Evolutionary conservation across 2,329 filamentous ascomycete genomes (phyloP).

Genomic region (Colletotrichum camelliae): DNA sequence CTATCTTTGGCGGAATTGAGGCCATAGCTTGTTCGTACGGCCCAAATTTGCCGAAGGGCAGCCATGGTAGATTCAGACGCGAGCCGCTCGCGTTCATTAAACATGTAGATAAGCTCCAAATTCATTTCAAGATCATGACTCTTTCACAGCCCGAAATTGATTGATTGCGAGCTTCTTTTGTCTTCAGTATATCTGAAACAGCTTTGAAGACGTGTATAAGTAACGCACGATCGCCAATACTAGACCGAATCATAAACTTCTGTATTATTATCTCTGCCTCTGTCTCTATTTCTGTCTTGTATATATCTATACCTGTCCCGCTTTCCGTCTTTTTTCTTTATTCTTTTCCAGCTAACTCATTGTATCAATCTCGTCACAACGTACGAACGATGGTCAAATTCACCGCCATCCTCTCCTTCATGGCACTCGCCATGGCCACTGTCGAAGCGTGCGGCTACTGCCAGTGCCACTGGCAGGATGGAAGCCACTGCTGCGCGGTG

Average conservation of each 20-base stretch:
- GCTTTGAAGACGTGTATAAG: background rate
- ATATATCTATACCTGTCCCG: no score
- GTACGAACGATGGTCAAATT: background rate
- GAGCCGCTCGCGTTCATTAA: background rate
- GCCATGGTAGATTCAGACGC: background rate
- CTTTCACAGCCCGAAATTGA: background rate
- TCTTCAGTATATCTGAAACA: background rate
- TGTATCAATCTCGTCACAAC: no score
- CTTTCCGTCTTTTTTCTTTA: no score
- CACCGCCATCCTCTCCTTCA: background rate
- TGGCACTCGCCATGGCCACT: background rate
- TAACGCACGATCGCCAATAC: no score
- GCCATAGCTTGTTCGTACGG: background rate
- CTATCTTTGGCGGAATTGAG: fast-evolving
- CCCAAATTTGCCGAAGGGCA: background rate
- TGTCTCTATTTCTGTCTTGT: background rate
- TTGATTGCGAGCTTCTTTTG: background rate
- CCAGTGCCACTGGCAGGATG: background rate
- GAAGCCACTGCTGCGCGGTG: background rate
- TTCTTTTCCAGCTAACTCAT: no score
- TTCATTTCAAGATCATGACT: background rate
- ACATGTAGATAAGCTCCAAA: background rate
- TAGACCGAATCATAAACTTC: background rate
- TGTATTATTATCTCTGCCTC: background rate
- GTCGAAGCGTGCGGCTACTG: background rate